Evolutionary conservation across 352 stramenopile genomes (phyloP).

Genomic region (Phytopythium mirpurense): DNA sequence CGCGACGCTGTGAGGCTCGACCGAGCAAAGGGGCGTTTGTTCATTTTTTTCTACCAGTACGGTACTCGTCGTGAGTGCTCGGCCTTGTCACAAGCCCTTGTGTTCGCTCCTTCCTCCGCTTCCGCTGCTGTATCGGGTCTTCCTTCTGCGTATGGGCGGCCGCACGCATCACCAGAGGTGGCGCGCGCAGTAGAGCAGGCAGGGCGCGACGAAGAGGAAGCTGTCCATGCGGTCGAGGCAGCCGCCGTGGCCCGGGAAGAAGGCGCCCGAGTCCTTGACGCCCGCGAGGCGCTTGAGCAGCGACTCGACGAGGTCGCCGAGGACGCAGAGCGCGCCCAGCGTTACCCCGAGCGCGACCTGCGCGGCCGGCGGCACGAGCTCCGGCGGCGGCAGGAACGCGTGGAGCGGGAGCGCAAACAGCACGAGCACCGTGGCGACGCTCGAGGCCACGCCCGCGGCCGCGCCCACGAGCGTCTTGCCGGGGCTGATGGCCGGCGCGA

Average conservation of each 20-base stretch:
- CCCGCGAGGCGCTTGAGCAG: constrained; percentile 62
- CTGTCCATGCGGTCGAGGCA: constrained; percentile 81
- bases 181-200: constrained; percentile 29
- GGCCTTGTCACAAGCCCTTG: no score
- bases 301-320: constrained; percentile 65
- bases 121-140: no score
- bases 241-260: constrained; percentile 73
- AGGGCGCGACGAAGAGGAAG: constrained; percentile 62
- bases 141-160: no score
- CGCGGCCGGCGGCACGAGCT: constrained; percentile 20
- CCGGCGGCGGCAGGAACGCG: constrained; percentile 20
- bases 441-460: constrained; percentile 43
- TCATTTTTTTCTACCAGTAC: no score
- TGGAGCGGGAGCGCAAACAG: constrained; percentile 29
- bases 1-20: constrained; percentile 32
- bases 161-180: neutral
- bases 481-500: constrained; percentile 63
- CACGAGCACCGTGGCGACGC: constrained; percentile 36
- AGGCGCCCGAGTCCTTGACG: constrained; percentile 63
- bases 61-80: no score
- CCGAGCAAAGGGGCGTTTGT: no score
- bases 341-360: constrained; percentile 38
- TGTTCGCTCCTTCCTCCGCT: no score
- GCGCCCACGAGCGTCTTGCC: constrained; percentile 61
- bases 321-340: constrained; percentile 54